These are phyloP conservation scores for Saccharum hybrid DNA, from an alignment of 202 grass and related monocot species.

Conservation along the genomic window DNA sequence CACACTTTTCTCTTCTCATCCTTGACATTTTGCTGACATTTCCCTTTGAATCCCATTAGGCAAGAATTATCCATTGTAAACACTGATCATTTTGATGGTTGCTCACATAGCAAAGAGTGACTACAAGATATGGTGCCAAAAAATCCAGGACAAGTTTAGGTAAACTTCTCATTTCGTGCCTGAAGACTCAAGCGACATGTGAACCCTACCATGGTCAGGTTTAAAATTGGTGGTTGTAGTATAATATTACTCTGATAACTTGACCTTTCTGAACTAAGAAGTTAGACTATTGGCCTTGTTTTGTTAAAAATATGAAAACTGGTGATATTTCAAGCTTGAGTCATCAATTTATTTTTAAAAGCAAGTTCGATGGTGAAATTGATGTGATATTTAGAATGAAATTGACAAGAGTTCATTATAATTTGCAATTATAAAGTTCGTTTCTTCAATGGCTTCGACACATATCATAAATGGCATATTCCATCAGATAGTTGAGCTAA, in stretches of 20 bases:
- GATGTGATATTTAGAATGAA: not conserved
- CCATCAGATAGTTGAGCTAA: slow-evolving; percentile 28
- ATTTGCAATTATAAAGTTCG: not conserved
- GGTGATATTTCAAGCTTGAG: not conserved
- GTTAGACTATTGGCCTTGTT: not conserved
- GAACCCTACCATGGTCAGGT: not conserved
- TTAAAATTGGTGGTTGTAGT: not conserved
- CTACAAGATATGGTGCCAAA: slow-evolving; percentile 43
- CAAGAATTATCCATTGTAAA: slow-evolving; percentile 53
- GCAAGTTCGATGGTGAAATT: not conserved
- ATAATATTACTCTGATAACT: not conserved
- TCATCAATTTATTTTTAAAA: not conserved
- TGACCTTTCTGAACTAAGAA: slow-evolving; percentile 10
- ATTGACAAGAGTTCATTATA: not conserved
- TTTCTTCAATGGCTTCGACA: slow-evolving; percentile 6
- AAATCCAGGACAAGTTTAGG: slow-evolving; percentile 57
- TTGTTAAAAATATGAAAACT: slow-evolving; percentile 11
- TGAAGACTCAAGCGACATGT: not conserved
- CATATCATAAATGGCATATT: slow-evolving; percentile 7
- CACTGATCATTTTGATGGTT: slow-evolving; percentile 58
- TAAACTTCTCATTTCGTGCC: slow-evolving; percentile 37
- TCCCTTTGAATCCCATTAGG: slow-evolving; percentile 47
- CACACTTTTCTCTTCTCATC: not conserved
- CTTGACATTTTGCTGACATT: slow-evolving; percentile 16
- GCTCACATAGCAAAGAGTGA: slow-evolving; percentile 50